Percentiles rank a stretch among this genome's conserved stretches.
These are phyloP conservation scores for Celoporthe dispersa DNA, from an alignment of 2,329 filamentous ascomycete species.

Conservation along the genomic window DNA sequence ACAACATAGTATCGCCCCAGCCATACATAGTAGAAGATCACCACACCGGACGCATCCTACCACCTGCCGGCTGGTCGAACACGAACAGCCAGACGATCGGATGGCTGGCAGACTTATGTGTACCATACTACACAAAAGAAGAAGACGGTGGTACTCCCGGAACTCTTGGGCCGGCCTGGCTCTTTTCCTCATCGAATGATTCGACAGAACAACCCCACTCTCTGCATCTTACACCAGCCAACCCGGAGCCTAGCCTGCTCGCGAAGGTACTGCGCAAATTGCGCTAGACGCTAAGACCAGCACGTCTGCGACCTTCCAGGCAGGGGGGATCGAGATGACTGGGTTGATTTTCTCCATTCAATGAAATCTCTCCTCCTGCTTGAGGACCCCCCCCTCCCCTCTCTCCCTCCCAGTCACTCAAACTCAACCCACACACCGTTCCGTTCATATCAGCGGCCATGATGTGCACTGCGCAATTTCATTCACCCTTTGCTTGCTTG, in stretches of 20 bases:
- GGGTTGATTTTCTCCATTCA: neutral
- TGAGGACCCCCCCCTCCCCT: neutral
- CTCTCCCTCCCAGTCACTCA: too few species aligned
- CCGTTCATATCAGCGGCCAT: neutral
- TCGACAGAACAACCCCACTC: slow-evolving; percentile 15
- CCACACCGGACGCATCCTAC: neutral
- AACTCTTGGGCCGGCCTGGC: slow-evolving; percentile 13
- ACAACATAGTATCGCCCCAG: neutral
- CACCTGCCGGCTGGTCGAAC: neutral
- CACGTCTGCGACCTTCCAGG: slow-evolving; percentile 14
- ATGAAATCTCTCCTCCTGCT: neutral
- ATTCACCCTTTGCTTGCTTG: neutral
- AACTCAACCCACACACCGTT: too few species aligned
- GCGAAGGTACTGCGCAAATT: slow-evolving; percentile 20
- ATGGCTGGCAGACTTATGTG: neutral
- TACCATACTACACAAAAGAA: neutral
- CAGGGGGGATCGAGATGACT: slow-evolving; percentile 27
- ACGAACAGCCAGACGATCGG: neutral
- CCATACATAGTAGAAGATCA: neutral
- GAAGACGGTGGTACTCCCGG: neutral
- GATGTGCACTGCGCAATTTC: neutral
- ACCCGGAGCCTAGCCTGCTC: slow-evolving; percentile 16
- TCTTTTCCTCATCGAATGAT: slow-evolving; percentile 19
- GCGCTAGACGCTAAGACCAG: slow-evolving; percentile 22
- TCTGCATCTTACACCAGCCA: slow-evolving; percentile 15